Conservation (phyloP, 2,329 filamentous ascomycete species). For the Plenodomus tracheiphilus region DNA sequence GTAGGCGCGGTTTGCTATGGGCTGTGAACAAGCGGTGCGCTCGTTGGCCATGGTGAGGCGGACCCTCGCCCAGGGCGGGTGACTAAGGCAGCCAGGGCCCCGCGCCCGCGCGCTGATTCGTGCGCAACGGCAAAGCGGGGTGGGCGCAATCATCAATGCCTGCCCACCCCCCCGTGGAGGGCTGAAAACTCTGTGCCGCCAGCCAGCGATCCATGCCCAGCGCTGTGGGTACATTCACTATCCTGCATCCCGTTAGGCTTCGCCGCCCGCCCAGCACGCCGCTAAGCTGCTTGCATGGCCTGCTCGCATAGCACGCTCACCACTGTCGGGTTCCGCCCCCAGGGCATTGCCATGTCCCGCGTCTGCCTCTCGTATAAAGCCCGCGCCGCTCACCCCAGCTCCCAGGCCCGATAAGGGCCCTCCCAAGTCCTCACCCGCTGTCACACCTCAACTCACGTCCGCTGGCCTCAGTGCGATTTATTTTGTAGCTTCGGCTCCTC, state of each 20-base stretch:
- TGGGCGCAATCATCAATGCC: too few species aligned
- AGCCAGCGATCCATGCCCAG: slow-evolving; percentile 32
- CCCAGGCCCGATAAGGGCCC: slow-evolving; percentile 16
- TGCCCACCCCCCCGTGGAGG: slow-evolving; percentile 12
- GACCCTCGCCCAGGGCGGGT: slow-evolving; percentile 13
- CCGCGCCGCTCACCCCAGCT: slow-evolving; percentile 16
- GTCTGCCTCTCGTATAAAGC: slow-evolving; percentile 32
- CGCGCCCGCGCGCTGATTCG: slow-evolving; percentile 16
- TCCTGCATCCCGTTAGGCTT: slow-evolving; percentile 18
- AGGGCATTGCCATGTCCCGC: slow-evolving; percentile 25
- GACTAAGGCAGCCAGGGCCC: slow-evolving; percentile 7
- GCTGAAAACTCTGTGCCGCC: slow-evolving; percentile 35
- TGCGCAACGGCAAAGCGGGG: slow-evolving; percentile 24
- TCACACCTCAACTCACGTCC: slow-evolving; percentile 17
- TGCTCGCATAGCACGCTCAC: slow-evolving; percentile 26
- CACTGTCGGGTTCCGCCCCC: slow-evolving; percentile 25
- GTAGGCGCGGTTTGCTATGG: slow-evolving; percentile 9
- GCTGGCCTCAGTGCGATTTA: slow-evolving; percentile 27
- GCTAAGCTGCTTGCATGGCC: slow-evolving; percentile 15
- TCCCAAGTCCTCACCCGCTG: slow-evolving; percentile 14
- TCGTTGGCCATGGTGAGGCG: slow-evolving; percentile 8
- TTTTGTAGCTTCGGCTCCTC: slow-evolving; percentile 26
- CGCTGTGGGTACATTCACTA: slow-evolving; percentile 17
- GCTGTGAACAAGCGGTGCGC: slow-evolving; percentile 11
- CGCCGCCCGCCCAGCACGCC: slow-evolving; percentile 16